These are phyloP conservation scores for Tuber microsphaerosporum DNA, from an alignment of 495 filamentous ascomycete species.

Conservation along the genomic window DNA sequence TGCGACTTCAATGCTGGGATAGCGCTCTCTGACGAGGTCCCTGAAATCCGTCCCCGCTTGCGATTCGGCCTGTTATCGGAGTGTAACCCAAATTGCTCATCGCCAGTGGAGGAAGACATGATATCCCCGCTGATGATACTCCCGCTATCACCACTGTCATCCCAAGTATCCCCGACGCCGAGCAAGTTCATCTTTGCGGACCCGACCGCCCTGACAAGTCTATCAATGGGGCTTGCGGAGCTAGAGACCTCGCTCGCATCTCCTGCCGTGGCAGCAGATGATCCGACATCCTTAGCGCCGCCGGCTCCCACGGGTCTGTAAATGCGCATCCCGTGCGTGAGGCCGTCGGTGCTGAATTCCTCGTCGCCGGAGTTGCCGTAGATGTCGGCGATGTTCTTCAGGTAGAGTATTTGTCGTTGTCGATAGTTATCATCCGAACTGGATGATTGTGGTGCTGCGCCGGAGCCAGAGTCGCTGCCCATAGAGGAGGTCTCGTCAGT, in stretches of 20 bases:
- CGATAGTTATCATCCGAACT: conserved; percentile 32
- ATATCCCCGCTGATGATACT: conserved; percentile 20
- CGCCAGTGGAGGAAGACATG: conserved; percentile 21
- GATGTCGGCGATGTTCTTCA: conserved; percentile 11
- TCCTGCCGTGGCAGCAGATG: conserved; percentile 38
- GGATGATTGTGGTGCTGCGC: conserved; percentile 28
- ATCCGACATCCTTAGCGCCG: conserved; percentile 21
- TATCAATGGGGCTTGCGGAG: conserved; percentile 9
- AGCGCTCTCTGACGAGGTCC: conserved; percentile 24
- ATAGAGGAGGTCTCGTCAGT: conserved; percentile 38
- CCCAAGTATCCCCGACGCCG: conserved; percentile 19
- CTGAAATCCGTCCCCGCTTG: conserved; percentile 30
- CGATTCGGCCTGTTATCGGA: conserved; percentile 25
- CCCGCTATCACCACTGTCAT: conserved; percentile 23
- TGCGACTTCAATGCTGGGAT: conserved; percentile 27
- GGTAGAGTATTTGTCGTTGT: conserved; percentile 15
- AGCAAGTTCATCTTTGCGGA: conserved; percentile 13
- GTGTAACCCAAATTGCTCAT: conserved; percentile 25
- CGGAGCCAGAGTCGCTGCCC: conserved; percentile 38
- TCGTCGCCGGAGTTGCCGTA: conserved; percentile 34
- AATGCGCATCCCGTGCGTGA: conserved; percentile 28
- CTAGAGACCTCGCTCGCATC: conserved; percentile 32
- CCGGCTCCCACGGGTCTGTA: conserved; percentile 8
- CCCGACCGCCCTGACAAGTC: conserved; percentile 6
- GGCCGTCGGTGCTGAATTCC: conserved; percentile 8